Evolutionary conservation across 192 early-diverging fungal species (phyloP).

Genomic region (Podila epicladia): DNA sequence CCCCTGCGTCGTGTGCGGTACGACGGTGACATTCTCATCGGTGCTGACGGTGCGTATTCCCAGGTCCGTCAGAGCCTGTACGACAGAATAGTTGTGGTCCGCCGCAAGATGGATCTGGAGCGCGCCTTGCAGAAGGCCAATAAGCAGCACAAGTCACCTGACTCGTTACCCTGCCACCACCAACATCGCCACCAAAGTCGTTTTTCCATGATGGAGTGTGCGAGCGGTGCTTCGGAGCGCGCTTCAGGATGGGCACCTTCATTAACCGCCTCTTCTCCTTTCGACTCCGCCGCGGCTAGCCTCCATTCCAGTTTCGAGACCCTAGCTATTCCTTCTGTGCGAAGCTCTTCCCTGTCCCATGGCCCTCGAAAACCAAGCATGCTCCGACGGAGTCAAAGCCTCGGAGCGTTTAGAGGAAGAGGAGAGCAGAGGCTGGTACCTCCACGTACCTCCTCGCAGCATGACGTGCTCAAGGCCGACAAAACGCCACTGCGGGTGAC

Average conservation of each 20-base stretch:
- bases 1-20: background rate
- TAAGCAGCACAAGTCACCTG: background rate
- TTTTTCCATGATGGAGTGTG: too few species aligned
- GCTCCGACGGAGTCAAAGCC: background rate
- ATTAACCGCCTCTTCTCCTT: too few species aligned
- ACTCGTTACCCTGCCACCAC: background rate
- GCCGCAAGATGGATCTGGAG: background rate
- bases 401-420: background rate
- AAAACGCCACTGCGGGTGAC: background rate
- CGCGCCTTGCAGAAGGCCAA: background rate
- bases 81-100: background rate
- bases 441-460: background rate
- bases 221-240: too few species aligned
- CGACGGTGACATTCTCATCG: background rate
- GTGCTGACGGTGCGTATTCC: conserved; percentile 1
- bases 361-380: background rate
- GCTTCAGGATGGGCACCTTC: too few species aligned
- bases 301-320: background rate
- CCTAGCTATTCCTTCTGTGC: background rate
- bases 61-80: background rate
- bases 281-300: too few species aligned
- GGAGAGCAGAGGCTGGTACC: background rate
- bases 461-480: background rate
- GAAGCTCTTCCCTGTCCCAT: too few species aligned
- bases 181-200: too few species aligned